A percentile compares a stretch with the other conserved stretches of the same genome.
Evolutionary conservation across 352 stramenopile species (phyloP).

Genomic region (Phytophthora chlamydospora): DNA sequence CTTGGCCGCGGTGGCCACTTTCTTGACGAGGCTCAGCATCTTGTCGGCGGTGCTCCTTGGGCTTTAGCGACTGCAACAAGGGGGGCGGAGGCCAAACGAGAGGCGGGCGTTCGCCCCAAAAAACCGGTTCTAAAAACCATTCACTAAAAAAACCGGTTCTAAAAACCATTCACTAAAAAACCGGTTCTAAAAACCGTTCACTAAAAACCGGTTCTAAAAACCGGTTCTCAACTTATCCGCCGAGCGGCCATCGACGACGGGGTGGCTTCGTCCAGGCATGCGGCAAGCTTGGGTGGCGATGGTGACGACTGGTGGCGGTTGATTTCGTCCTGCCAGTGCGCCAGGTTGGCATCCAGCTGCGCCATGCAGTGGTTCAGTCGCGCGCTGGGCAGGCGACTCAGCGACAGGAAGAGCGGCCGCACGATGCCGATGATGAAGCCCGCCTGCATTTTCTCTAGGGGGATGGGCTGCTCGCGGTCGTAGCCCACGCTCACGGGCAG

Average conservation of each 20-base stretch:
- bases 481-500: conserved; percentile 90
- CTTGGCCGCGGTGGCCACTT: conserved; percentile 59
- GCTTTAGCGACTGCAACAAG: conserved; percentile 21
- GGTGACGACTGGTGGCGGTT: conserved; percentile 37
- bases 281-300: conserved; percentile 8
- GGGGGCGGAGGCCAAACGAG: conserved; percentile 30
- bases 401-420: conserved; percentile 68
- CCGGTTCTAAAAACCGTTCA: no score
- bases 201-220: no score
- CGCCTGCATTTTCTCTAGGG: conserved; percentile 90
- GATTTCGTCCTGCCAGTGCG: conserved; percentile 76
- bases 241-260: background rate
- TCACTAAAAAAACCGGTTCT: no score
- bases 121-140: no score
- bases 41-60: conserved; percentile 24
- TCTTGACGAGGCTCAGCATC: conserved; percentile 85
- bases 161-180: no score
- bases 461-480: conserved; percentile 88
- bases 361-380: conserved; percentile 64
- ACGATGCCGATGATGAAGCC: conserved; percentile 96
- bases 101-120: no score
- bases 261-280: conserved; percentile 15
- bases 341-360: conserved; percentile 72
- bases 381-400: conserved; percentile 60
- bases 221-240: no score